Conservation (phyloP, 345 rosid genomes). For the Alliaria petiolata region DNA sequence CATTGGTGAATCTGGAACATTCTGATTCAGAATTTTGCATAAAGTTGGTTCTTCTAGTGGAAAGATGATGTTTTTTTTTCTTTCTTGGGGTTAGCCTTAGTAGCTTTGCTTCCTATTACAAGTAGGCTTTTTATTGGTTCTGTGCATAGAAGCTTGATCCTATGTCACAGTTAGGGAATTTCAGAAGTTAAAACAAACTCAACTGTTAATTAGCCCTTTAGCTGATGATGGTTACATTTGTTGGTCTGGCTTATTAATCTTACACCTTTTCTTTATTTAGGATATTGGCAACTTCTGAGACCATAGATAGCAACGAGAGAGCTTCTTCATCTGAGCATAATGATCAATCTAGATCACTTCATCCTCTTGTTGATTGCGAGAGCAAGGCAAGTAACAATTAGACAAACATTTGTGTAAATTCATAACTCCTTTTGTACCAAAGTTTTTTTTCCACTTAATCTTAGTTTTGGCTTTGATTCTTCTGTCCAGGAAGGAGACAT, state of each 20-base stretch:
- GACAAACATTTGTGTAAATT: slow-evolving; percentile 17
- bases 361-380: slow-evolving; percentile 59
- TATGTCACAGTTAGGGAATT: background rate
- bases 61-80: background rate
- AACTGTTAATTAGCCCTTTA: background rate
- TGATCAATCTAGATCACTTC: slow-evolving; percentile 37
- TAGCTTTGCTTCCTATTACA: background rate
- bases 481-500: slow-evolving; percentile 59
- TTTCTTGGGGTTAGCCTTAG: background rate
- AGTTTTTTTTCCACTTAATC: slow-evolving; percentile 29
- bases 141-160: background rate
- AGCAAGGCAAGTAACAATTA: slow-evolving; percentile 54
- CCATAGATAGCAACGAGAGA: slow-evolving; percentile 34
- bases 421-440: background rate
- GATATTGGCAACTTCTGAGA: slow-evolving; percentile 57
- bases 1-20: slow-evolving; percentile 25
- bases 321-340: slow-evolving; percentile 32
- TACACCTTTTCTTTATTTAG: slow-evolving; percentile 29
- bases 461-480: slow-evolving; percentile 37
- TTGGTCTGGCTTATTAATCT: background rate
- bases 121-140: background rate
- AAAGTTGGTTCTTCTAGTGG: background rate
- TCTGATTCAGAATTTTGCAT: slow-evolving; percentile 7
- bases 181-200: background rate
- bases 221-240: background rate